Evolutionary conservation across 257 asterid species (phyloP).

Genomic region (Solanum piurae): DNA sequence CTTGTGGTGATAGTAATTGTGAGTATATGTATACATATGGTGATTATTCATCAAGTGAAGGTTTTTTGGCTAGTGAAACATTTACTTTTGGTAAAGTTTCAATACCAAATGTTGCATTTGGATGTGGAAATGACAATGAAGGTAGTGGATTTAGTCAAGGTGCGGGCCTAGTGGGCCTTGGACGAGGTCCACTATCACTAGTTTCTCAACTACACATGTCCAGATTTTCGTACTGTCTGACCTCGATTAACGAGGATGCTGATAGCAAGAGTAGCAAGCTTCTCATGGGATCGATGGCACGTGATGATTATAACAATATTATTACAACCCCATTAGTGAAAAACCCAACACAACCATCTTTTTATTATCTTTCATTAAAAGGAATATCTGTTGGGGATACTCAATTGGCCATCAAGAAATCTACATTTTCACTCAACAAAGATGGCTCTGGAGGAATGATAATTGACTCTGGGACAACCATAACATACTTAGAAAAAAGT

Average conservation of each 20-base stretch:
- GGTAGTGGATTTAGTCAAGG: conserved; percentile 68
- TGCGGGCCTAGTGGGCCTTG: conserved; percentile 75
- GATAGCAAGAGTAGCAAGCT: conserved; percentile 40
- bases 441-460: conserved; percentile 87
- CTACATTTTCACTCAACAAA: conserved; percentile 31
- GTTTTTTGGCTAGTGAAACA: conserved; percentile 51
- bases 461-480: conserved; percentile 85
- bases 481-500: conserved; percentile 45
- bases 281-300: conserved; percentile 36
- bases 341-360: conserved; percentile 60
- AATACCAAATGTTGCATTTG: conserved; percentile 45
- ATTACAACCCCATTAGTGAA: conserved; percentile 42
- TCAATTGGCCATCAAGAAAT: conserved; percentile 30
- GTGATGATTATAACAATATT: not conserved
- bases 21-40: conserved; percentile 64
- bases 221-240: conserved; percentile 61
- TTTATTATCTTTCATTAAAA: conserved; percentile 59
- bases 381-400: conserved; percentile 76
- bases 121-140: conserved; percentile 71
- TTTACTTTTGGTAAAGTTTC: conserved; percentile 43
- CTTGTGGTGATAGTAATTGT: conserved; percentile 36
- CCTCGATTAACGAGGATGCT: conserved; percentile 47
- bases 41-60: conserved; percentile 67
- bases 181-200: conserved; percentile 69
- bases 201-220: conserved; percentile 78